Evolutionary conservation across 1,284 basidiomycete genomes (phyloP), one percentile per base, ranked within the genome.

Genomic region (Fomes fomentarius): DNA sequence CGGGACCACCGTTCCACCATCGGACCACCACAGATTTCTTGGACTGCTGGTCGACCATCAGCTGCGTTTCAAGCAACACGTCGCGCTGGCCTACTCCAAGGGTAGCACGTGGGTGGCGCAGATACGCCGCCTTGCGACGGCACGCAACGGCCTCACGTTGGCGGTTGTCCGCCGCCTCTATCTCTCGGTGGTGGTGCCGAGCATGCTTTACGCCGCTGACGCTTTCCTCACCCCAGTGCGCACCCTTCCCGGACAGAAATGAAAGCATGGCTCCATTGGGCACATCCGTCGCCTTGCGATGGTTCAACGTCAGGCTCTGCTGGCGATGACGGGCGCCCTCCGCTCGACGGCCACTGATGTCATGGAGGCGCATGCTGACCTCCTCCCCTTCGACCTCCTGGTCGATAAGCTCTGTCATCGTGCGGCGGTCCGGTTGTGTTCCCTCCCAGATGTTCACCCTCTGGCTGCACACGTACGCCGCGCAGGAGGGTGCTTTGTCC

Each of bases 241-340:
- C 0, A 39, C 43, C 3, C 47, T 61, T 0, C 41, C 30, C 1
- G 57, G 43, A n/a, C 52, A 39, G 22, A 62, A 14, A 26, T 34
- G n/a, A 56, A 58, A 1, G n/a, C n/a, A n/a, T n/a, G n/a, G n/a
- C n/a, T n/a, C n/a, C n/a, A 49, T 57, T 0, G 53, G 54, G 0
- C 8, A 19, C 4, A 48, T 60, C 7, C 30, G 21, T 1, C n/a
- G 34, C 33, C 56, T 79, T 0, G 54, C 54, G 0, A 19, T 40
- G 1, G 56, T 77, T 0, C 76, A 79, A 47, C 12, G 70, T 0
- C 46, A 61, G 12, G 74, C n/a, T n/a, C n/a, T n/a, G n/a, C n/a
- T n/a, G n/a, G n/a, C n/a, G n/a, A n/a, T n/a, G n/a, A n/a, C n/a
- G 70, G 76, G 75, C 0, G 74, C 69, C 0, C 56, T 77, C 46